Conservation (phyloP, 169 alveolate genomes). For the Hepatocystis sp. region DNA sequence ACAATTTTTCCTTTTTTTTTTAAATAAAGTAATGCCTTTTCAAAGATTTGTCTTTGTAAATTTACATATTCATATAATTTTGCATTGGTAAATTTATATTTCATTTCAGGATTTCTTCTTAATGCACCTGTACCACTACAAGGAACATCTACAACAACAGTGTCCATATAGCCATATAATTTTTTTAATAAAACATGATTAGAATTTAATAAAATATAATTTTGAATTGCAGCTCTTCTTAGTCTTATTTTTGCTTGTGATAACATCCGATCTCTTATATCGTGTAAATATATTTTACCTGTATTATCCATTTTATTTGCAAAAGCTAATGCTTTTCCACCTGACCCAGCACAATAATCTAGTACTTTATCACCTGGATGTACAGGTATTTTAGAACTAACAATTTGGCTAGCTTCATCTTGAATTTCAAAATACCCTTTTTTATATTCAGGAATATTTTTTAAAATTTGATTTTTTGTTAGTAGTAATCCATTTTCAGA, state of each 20-base stretch:
- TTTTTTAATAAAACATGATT: conserved; percentile 77
- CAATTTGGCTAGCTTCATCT: conserved; percentile 93
- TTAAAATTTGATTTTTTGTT: conserved; percentile 84
- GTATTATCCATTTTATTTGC: conserved; percentile 91
- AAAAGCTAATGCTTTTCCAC: conserved; percentile 95
- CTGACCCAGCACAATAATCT: conserved; percentile 96
- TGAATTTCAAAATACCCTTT: conserved; percentile 94
- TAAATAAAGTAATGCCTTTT: conserved; percentile 83
- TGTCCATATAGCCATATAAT: conserved; percentile 90
- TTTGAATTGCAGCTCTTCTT: conserved; percentile 93
- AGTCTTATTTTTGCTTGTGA: conserved; percentile 92
- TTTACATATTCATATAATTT: conserved; percentile 77
- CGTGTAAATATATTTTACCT: conserved; percentile 94
- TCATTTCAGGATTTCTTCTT: conserved; percentile 95
- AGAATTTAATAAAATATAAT: conserved; percentile 87
- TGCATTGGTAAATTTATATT: conserved; percentile 87
- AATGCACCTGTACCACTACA: conserved; percentile 95
- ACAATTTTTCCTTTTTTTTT: conserved; percentile 91
- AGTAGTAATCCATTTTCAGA: conserved; percentile 91
- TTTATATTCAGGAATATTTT: conserved; percentile 90
- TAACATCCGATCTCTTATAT: conserved; percentile 78
- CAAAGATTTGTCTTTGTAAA: conserved; percentile 86
- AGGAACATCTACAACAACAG: conserved; percentile 95
- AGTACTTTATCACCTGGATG: conserved; percentile 93
- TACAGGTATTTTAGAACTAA: conserved; percentile 87